Base-by-base conservation (phyloP, 2,329 filamentous ascomycete species). In the Neofusicoccum laricinum region DNA sequence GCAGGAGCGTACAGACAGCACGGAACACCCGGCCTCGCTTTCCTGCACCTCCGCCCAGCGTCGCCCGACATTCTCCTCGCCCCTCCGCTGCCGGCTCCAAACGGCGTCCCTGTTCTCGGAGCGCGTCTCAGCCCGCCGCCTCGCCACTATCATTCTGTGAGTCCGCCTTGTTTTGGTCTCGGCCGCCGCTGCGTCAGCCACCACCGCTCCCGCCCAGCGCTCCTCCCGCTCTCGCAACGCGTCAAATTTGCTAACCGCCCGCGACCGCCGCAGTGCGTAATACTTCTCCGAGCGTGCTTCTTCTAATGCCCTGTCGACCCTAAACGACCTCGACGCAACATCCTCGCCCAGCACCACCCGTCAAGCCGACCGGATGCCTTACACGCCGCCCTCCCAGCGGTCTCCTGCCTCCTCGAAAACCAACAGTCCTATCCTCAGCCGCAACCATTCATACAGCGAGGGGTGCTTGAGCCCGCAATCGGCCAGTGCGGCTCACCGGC, bases 341-440 rank as follows among this genome's bases (percentile, higher is more conserved):
- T 68, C 72, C 68, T 70, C 72, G 67, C 61, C 66, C 66, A 66
- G 69, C 68, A 66, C 69, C 67, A 30, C 14, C 46, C 34, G 55
- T 57, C 55, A 74, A 78, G 74, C 71, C 75, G 76, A 72, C 76
- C 78, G 85, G 81, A 95, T 95, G 91, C 91, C 91, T 87, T 95
- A 95, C 82, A 95, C 91, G 78, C 91, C 91, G 66, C 91, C 91
- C 68, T 86, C 88, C 71, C 85, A 86, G 78, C 81, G 82, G 77
- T 86, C 85, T 70, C 85, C 85, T 76, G 80, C 81, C 71, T 80
- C 82, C 69, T 86, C 85, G 65, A 83, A 82, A 74, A 76, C 80
- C 59, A 80, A 75, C 71, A 84, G 81, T 68, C 83, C 82, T 68
- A 77, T 74, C 63, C 71, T 81, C 70, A 84, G 78, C 72, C 80